A percentile compares a stretch with the other conserved stretches of the same genome.
Evolutionary conservation across 2,329 filamentous ascomycete species (phyloP).

Genomic region (Ceratocystis variospora): DNA sequence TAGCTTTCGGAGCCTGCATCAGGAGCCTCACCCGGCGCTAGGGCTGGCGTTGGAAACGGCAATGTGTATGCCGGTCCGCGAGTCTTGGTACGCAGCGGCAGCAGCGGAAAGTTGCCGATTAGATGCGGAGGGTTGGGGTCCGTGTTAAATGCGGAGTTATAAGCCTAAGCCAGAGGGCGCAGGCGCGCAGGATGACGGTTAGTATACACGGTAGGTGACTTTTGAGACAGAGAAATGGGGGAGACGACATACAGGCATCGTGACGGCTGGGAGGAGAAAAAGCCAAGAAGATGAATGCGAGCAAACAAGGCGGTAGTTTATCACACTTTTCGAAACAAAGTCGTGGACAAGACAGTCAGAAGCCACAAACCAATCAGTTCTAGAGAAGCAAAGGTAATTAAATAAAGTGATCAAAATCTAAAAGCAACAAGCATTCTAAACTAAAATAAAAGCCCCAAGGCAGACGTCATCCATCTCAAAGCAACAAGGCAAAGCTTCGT

Average conservation of each 20-base stretch:
- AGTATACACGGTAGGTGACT: too few species aligned
- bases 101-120: constrained; percentile 83
- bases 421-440: background rate
- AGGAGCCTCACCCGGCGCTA: constrained; percentile 48
- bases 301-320: background rate
- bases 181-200: background rate
- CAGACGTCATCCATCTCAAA: background rate
- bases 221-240: background rate
- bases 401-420: background rate
- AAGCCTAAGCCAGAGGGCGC: constrained; percentile 47
- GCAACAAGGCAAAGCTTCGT: background rate
- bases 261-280: background rate
- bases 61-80: constrained; percentile 90
- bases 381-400: background rate
- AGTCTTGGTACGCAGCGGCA: constrained; percentile 86
- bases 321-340: background rate
- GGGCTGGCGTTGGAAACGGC: constrained; percentile 40
- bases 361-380: too few species aligned
- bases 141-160: constrained; percentile 92
- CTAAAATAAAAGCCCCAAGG: background rate
- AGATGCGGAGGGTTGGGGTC: constrained; percentile 51
- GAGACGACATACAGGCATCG: constrained; percentile 4
- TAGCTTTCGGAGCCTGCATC: constrained; percentile 87
- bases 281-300: background rate
- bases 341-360: background rate